A percentile compares a stretch with the other conserved stretches of the same genome.
Evolutionary conservation across 176 grass and related monocot genomes (phyloP).

Genomic region (Echinochloa phyllopogon): DNA sequence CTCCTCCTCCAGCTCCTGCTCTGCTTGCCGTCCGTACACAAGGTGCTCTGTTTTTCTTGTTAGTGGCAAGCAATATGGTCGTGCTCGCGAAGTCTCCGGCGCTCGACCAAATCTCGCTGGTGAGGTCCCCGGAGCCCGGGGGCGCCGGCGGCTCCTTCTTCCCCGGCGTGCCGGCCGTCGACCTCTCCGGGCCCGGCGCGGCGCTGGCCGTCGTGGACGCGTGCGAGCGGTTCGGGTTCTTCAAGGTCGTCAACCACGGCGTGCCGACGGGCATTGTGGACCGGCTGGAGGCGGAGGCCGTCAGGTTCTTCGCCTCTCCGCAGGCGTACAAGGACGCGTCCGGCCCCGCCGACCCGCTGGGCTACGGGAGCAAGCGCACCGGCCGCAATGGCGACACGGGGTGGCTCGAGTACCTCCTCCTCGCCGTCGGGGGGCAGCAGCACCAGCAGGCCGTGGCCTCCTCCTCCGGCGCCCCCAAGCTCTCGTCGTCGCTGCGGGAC

Average conservation of each 20-base stretch:
- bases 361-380: conserved; percentile 75
- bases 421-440: conserved; percentile 51
- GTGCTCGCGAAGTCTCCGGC: conserved; percentile 53
- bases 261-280: conserved; percentile 38
- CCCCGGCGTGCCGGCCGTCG: conserved; percentile 49
- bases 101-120: conserved; percentile 65
- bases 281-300: conserved; percentile 57
- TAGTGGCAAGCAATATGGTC: conserved; percentile 43
- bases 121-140: conserved; percentile 34
- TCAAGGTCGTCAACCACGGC: conserved; percentile 67
- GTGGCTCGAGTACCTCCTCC: conserved; percentile 92
- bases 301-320: conserved; percentile 63
- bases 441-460: neutral
- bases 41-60: conserved; percentile 7
- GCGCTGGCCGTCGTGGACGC: conserved; percentile 48
- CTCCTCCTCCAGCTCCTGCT: neutral
- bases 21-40: neutral
- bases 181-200: conserved; percentile 43
- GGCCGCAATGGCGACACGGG: conserved; percentile 77
- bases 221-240: conserved; percentile 68
- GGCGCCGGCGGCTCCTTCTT: neutral
- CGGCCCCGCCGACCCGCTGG: conserved; percentile 52
- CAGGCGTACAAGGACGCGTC: conserved; percentile 65
- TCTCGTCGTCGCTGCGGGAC: conserved; percentile 39
- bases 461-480: too few species aligned